phyloP scores from a whole-genome alignment of 164 flowering plant species.

The Kingdonia uniflora region DNA sequence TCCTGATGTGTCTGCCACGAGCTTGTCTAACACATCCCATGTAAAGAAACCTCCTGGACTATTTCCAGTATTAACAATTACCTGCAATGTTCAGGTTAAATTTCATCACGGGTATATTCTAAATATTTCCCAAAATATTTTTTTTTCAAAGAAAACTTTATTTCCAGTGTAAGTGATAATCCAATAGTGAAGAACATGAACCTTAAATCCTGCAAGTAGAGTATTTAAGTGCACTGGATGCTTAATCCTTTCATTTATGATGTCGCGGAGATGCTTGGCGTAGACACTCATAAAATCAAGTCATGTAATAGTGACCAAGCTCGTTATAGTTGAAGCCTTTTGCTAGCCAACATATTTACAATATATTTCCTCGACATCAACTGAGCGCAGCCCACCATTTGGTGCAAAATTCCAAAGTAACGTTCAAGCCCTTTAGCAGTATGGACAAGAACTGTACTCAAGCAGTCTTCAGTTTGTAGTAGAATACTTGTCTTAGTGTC shows the following conservation, averaged over 20 bases:
- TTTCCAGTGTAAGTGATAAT: no score
- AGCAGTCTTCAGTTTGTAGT: no score
- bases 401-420: no score
- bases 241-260: constrained; percentile 72
- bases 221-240: constrained; percentile 71
- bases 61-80: constrained; percentile 92
- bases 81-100: constrained; percentile 29
- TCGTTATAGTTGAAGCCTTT: constrained; percentile 37
- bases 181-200: constrained; percentile 14
- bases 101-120: no score
- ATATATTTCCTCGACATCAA: constrained; percentile 73
- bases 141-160: no score
- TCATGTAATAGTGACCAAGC: constrained; percentile 19
- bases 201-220: constrained; percentile 89
- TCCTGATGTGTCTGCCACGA: constrained; percentile 89
- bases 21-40: constrained; percentile 81
- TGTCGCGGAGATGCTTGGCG: constrained; percentile 58
- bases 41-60: constrained; percentile 98
- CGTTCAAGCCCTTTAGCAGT: no score
- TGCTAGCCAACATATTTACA: constrained; percentile 49
- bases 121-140: no score
- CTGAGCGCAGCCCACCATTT: constrained; percentile 68
- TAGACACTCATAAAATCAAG: constrained; percentile 81
- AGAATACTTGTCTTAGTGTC: no score
- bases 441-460: no score